phyloP scores from a whole-genome alignment of 306 rosid genomes.

The Cercis canadensis region DNA sequence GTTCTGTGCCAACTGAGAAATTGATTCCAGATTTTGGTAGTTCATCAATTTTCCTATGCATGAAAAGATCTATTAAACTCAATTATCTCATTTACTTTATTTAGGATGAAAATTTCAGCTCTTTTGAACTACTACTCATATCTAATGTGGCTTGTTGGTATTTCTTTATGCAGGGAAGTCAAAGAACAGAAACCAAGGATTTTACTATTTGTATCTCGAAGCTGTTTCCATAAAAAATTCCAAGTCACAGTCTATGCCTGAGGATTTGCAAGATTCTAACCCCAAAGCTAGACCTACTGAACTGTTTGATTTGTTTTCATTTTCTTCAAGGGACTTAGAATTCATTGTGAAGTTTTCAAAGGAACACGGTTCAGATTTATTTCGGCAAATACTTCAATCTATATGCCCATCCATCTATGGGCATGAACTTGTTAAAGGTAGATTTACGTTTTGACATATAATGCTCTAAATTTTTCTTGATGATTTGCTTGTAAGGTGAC shows the following conservation, averaged over 20 bases:
- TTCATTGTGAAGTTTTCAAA: constrained; percentile 73
- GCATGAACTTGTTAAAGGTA: constrained; percentile 98
- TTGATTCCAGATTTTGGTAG: not conserved
- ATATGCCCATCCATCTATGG: constrained; percentile 96
- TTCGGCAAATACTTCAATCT: constrained; percentile 88
- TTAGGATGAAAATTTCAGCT: constrained; percentile 16
- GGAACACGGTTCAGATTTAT: constrained; percentile 83
- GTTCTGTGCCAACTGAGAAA: not conserved
- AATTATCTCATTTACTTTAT: constrained; percentile 11
- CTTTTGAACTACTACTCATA: constrained; percentile 30
- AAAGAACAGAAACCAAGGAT: constrained; percentile 84
- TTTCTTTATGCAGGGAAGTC: constrained; percentile 72
- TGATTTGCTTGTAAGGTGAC: constrained; percentile 12
- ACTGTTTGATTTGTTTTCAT: constrained; percentile 73
- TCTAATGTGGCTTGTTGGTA: constrained; percentile 35
- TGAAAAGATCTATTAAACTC: not conserved
- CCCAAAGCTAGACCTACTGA: constrained; percentile 68
- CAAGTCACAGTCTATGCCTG: constrained; percentile 69
- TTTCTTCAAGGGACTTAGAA: constrained; percentile 90
- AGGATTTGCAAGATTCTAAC: constrained; percentile 65
- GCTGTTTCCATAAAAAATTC: constrained; percentile 84
- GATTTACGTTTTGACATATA: constrained; percentile 8
- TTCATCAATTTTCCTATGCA: not conserved
- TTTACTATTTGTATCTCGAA: constrained; percentile 90
- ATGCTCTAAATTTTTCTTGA: constrained; percentile 19